These are phyloP conservation scores for Pseudofabraea citricarpa DNA, from an alignment of 2,329 filamentous ascomycete genomes.

Conservation along the genomic window DNA sequence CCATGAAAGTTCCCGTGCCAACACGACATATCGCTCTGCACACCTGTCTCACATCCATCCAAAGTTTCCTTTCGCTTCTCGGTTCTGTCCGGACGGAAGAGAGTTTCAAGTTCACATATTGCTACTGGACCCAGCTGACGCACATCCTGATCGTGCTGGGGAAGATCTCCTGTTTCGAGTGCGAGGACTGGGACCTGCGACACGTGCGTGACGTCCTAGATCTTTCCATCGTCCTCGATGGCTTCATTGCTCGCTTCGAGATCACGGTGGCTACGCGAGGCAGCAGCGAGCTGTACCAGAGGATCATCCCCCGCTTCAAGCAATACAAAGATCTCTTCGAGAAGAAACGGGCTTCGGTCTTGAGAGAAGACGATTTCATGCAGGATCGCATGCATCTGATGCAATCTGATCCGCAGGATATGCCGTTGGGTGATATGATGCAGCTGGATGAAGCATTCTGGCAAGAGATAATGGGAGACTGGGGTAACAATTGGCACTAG, in stretches of 20 bases:
- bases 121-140: conserved; percentile 2
- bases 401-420: not conserved
- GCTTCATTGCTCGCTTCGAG: conserved; percentile 1
- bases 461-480: conserved; percentile 3
- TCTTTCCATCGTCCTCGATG: conserved; percentile 4
- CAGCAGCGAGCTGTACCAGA: not conserved
- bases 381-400: not conserved
- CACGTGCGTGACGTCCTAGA: conserved; percentile 3
- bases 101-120: conserved; percentile 2
- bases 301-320: conserved; percentile 1
- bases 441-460: conserved; percentile 5
- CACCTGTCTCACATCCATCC: conserved; percentile 2
- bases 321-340: conserved; percentile 3
- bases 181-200: conserved; percentile 2
- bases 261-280: conserved; percentile 1
- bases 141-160: conserved; percentile 1
- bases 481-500: conserved; percentile 1
- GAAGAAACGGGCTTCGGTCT: not conserved
- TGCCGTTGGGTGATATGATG: not conserved
- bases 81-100: conserved; percentile 1
- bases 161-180: conserved; percentile 4
- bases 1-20: conserved; percentile 1
- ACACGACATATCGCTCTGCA: conserved; percentile 2
- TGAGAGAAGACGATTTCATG: not conserved
- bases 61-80: conserved; percentile 1